Evolutionary conservation across 345 rosid species (phyloP).

Genomic region (Euclidium syriacum): DNA sequence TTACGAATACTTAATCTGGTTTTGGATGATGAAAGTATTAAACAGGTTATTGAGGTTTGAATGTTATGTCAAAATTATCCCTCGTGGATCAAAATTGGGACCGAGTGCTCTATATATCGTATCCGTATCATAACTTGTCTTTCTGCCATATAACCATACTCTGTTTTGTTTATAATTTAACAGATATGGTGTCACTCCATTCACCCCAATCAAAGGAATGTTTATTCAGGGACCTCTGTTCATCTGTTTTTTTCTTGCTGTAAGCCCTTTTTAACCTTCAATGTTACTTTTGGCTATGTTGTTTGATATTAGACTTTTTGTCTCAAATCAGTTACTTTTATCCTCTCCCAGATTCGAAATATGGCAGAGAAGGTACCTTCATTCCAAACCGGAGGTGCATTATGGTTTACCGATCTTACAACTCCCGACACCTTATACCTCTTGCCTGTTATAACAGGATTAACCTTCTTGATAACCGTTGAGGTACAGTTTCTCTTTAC

Average conservation of each 20-base stretch:
- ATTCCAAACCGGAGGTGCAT: slow-evolving; percentile 75
- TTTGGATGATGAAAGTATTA: too few relatives aligned
- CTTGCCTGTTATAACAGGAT: slow-evolving; percentile 61
- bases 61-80: background rate
- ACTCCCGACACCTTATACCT: slow-evolving; percentile 65
- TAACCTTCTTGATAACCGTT: slow-evolving; percentile 64
- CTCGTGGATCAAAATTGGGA: too few relatives aligned
- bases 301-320: background rate
- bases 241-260: slow-evolving; percentile 76
- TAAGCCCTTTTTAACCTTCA: slow-evolving; percentile 35
- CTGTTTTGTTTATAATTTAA: slow-evolving; percentile 18
- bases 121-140: background rate
- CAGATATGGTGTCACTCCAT: slow-evolving; percentile 79
- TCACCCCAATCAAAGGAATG: slow-evolving; percentile 78
- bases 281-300: background rate
- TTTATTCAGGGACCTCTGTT: slow-evolving; percentile 77
- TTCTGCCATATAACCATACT: slow-evolving; percentile 1
- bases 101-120: background rate
- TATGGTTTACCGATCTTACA: slow-evolving; percentile 75
- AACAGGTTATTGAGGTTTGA: too few relatives aligned
- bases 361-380: slow-evolving; percentile 93
- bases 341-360: slow-evolving; percentile 46
- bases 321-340: background rate
- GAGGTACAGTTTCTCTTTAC: slow-evolving; percentile 51
- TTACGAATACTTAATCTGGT: too few relatives aligned